These are phyloP conservation scores for Cutaneotrichosporon cyanovorans DNA, from an alignment of 1,284 basidiomycete species.

Conservation along the genomic window DNA sequence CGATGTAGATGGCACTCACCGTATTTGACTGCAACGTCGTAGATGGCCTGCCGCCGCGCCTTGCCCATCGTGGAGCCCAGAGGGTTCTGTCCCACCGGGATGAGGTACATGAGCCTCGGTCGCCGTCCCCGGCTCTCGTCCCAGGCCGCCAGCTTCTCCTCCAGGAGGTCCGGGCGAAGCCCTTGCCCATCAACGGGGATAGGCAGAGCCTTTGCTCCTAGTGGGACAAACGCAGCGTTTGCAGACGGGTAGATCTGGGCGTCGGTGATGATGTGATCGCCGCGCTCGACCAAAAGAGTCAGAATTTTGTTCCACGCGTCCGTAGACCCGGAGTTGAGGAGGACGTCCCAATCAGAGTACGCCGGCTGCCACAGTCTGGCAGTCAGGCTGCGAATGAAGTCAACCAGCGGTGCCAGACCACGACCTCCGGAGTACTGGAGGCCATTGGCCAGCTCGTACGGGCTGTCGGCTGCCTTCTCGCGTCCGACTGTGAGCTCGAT, in stretches of 20 bases:
- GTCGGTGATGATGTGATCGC: slow-evolving; percentile 60
- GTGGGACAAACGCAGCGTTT: slow-evolving; percentile 26
- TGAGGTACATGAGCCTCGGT: slow-evolving; percentile 60
- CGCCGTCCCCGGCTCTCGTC: slow-evolving; percentile 50
- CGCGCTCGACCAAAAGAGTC: slow-evolving; percentile 59
- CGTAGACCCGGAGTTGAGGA: slow-evolving; percentile 65
- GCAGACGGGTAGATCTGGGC: slow-evolving; percentile 44
- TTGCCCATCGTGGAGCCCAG: slow-evolving; percentile 63
- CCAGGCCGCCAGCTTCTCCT: slow-evolving; percentile 58
- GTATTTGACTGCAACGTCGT: slow-evolving; percentile 67
- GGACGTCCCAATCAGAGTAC: slow-evolving; percentile 55
- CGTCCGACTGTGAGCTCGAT: slow-evolving; percentile 54
- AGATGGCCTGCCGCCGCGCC: slow-evolving; percentile 63
- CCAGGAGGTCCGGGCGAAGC: slow-evolving; percentile 56
- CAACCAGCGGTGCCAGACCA: slow-evolving; percentile 21
- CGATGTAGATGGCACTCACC: too few species aligned
- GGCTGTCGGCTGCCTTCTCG: slow-evolving; percentile 31
- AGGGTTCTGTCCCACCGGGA: slow-evolving; percentile 55
- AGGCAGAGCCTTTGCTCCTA: slow-evolving; percentile 17
- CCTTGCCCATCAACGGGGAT: slow-evolving; percentile 64
- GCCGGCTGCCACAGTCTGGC: slow-evolving; percentile 57
- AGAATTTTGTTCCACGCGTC: slow-evolving; percentile 52
- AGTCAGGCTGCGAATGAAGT: slow-evolving; percentile 50
- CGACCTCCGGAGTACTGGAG: slow-evolving; percentile 58
- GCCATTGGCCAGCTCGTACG: slow-evolving; percentile 51